Base-by-base conservation (phyloP, 257 asterid species). In the Lithospermum erythrorhizon region DNA sequence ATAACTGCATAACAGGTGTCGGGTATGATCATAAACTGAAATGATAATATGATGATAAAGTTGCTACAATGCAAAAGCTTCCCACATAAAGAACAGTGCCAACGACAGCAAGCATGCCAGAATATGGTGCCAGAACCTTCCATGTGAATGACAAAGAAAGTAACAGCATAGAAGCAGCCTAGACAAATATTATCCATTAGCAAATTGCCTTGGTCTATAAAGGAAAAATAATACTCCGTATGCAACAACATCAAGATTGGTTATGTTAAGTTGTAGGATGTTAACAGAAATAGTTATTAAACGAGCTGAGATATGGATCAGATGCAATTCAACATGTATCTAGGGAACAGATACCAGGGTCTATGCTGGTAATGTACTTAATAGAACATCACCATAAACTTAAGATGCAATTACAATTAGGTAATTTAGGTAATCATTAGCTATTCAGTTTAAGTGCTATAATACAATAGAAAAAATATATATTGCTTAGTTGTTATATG, bases 161-260 rank as follows among this genome's bases (percentile, higher is more conserved):
- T 25, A 91, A 71, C 87, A 88, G 61, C 98, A 91, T 91, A 5
- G 98, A 91, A 64, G 82, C 87, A 76, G 87, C 96, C 98, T 91
- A 69, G 25, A 64, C 59, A 65, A 55, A 47, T 60, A 58, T 61
- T 49, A 72, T 56, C 18, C 6, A 53, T 53, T n/a, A 6, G 23
- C 15, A 19, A 19, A n/a, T 53, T 53, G 57, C 1, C 57, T 53
- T 7, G 49, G 49, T 11, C 49, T 41, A 41, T 41, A 0, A 41
- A 11, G 49, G 49, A 13, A 41, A 35, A 41, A 41, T 41, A 41
- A 41, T 11, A 41, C 6, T 2, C 29, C 29, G 2, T 25, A 25
- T 11, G 2, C 49, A 1, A 41, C 49, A 11, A 11, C 17, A 41
- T 11, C 18, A 41, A 13, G 49, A 13, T 41, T 41, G 49, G 2